Conservation (phyloP, 306 rosid genomes). For the Trifolium fragiferum region DNA sequence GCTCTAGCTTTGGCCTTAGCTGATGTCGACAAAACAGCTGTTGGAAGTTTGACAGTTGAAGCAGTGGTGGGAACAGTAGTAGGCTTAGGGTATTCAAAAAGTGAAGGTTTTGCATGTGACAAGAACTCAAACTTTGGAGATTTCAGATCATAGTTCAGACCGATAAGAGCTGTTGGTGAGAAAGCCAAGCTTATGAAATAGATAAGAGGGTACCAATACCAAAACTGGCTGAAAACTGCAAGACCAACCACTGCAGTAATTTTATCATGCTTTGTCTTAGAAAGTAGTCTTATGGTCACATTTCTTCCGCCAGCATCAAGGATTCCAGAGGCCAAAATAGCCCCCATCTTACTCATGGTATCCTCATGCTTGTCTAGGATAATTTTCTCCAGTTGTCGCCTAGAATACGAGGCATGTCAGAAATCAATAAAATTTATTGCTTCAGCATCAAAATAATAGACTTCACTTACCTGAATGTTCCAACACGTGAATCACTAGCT, state of each 20-base stretch:
- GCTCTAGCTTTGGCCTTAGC: slow-evolving; percentile 99
- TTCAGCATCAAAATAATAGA: slow-evolving; percentile 7
- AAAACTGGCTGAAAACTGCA: slow-evolving; percentile 98
- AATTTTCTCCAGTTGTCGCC: slow-evolving; percentile 97
- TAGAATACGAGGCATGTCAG: slow-evolving; percentile 41
- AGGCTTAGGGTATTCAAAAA: slow-evolving; percentile 94
- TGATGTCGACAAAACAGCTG: slow-evolving; percentile 95
- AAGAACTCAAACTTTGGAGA: slow-evolving; percentile 90
- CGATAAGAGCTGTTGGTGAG: slow-evolving; percentile 94
- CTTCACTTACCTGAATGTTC: slow-evolving; percentile 75
- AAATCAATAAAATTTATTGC: neutral
- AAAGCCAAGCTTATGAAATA: slow-evolving; percentile 87
- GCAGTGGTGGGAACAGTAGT: slow-evolving; percentile 78
- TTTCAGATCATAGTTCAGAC: slow-evolving; percentile 88
- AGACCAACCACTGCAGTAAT: slow-evolving; percentile 98
- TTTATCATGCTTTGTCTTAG: slow-evolving; percentile 95
- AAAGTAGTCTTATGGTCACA: slow-evolving; percentile 86
- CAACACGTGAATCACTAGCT: slow-evolving; percentile 96
- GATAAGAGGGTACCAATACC: slow-evolving; percentile 99
- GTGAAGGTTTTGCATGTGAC: slow-evolving; percentile 92
- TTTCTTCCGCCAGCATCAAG: slow-evolving; percentile 99
- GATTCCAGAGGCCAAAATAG: slow-evolving; percentile 97
- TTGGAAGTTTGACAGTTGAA: slow-evolving; percentile 92
- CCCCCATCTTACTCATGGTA: slow-evolving; percentile 99
- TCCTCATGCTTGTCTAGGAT: slow-evolving; percentile 98